Evolutionary conservation across 768 basidiomycete genomes (phyloP).

Genomic region (Clavaria fumosa): DNA sequence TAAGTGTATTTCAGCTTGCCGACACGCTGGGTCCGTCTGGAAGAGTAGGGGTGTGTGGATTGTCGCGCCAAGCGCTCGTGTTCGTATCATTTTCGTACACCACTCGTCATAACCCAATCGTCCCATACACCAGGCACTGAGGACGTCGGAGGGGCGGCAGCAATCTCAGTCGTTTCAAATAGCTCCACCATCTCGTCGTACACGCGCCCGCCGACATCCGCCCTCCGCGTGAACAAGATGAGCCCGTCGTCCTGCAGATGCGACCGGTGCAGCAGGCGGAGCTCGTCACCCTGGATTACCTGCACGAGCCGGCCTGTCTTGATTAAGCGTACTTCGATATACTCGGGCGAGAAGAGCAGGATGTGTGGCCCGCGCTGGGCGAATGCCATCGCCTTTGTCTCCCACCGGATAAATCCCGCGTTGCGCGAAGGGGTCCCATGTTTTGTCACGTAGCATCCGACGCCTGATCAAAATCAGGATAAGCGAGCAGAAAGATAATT

Average conservation of each 20-base stretch:
- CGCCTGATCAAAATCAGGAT: slow-evolving; percentile 24
- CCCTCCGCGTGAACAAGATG: slow-evolving; percentile 45
- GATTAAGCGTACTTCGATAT: slow-evolving; percentile 59
- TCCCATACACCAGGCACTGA: slow-evolving; percentile 32
- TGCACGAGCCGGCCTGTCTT: slow-evolving; percentile 59
- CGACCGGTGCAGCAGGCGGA: slow-evolving; percentile 45
- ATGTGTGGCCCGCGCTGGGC: slow-evolving; percentile 46
- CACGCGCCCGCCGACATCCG: slow-evolving; percentile 38
- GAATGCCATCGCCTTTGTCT: slow-evolving; percentile 48
- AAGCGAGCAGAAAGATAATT: not conserved
- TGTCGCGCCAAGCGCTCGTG: too few species aligned
- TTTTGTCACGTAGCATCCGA: slow-evolving; percentile 66
- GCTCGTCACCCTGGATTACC: slow-evolving; percentile 60
- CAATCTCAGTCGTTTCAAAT: slow-evolving; percentile 38
- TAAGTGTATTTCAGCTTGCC: too few species aligned
- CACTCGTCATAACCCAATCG: slow-evolving; percentile 74
- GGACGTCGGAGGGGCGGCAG: slow-evolving; percentile 14
- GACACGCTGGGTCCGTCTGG: too few species aligned
- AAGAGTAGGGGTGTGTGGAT: too few species aligned
- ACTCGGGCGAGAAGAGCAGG: slow-evolving; percentile 58
- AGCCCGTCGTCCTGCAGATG: slow-evolving; percentile 36
- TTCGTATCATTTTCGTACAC: too few species aligned
- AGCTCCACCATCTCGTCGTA: slow-evolving; percentile 56
- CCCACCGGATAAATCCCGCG: slow-evolving; percentile 61
- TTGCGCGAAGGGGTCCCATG: slow-evolving; percentile 49